Evolutionary conservation across 768 basidiomycete species (phyloP), one percentile per base, ranked within the genome.

Genomic region (Boletus fagicola): DNA sequence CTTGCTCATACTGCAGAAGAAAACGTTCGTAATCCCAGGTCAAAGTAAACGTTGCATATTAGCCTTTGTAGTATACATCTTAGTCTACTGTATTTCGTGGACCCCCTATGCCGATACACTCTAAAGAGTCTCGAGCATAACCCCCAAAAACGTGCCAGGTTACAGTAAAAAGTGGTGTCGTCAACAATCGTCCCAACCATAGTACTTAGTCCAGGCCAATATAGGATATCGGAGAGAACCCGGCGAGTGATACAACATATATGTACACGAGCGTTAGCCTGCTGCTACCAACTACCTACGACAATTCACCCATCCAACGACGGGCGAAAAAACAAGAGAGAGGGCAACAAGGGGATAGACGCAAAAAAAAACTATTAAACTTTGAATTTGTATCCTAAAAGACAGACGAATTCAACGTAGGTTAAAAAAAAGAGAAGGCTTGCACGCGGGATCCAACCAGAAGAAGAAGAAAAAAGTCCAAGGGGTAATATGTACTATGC

Each of bases 401-500:
- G 35, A 55, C 53, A 16, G 64, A 36, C 39, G 39, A 40, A 10
- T 30, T 50, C 36, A 33, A 30, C 40, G 38, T 53, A 53, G n/a
- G 46, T 53, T 58, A 47, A 44, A 40, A 39, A 16, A 33, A n/a
- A n/a, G n/a, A 6, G 8, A 39, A 51, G 28, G 35, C 33, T 35
- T 58, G 60, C 53, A n/a, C 33, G 36, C 46, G 39, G 42, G 24
- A 61, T 69, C 68, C 65, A 48, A 59, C 55, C 46, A 36, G 10
- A 22, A 50, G 30, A 24, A 50, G 28, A 24, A 44, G 4, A 36
- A 10, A 44, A 62, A 57, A 35, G 69, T 72, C 61, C 70, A 57
- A 62, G 45, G 68, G 63, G 60, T 62, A 63, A 62, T 72, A 65
- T 72, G 63, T 61, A 67, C 65, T 28, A 51, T 59, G 58, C 55